Conservation (phyloP, 1,284 basidiomycete species). For the Ustilago curta region DNA sequence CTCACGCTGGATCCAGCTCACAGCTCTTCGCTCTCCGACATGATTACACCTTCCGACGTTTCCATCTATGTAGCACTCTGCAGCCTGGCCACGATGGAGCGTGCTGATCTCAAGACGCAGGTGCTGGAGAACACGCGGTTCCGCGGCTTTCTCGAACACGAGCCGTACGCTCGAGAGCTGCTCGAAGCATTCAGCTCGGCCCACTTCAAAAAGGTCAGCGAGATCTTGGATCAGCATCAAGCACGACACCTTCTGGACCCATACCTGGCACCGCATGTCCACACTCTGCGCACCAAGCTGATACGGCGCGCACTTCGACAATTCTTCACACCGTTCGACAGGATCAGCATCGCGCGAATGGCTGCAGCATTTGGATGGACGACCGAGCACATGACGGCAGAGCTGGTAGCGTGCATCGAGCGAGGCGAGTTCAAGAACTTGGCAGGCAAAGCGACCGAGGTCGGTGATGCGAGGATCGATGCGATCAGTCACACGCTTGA, state of each 20-base stretch:
- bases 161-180: slow-evolving; percentile 84
- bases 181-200: slow-evolving; percentile 83
- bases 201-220: slow-evolving; percentile 82
- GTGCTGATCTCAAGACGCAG: slow-evolving; percentile 77
- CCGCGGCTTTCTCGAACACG: slow-evolving; percentile 82
- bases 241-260: slow-evolving; percentile 81
- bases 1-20: slow-evolving; percentile 74
- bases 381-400: slow-evolving; percentile 76
- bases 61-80: slow-evolving; percentile 85
- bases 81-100: slow-evolving; percentile 79
- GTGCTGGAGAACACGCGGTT: slow-evolving; percentile 80
- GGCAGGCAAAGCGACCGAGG: slow-evolving; percentile 80
- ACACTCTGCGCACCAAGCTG: slow-evolving; percentile 68
- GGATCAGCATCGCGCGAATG: slow-evolving; percentile 83
- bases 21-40: slow-evolving; percentile 70
- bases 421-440: slow-evolving; percentile 80
- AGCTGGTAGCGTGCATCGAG: slow-evolving; percentile 80
- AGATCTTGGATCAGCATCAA: slow-evolving; percentile 76
- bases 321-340: slow-evolving; percentile 85
- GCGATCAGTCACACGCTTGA: slow-evolving; percentile 75
- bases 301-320: slow-evolving; percentile 69
- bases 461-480: slow-evolving; percentile 80
- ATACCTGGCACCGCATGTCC: slow-evolving; percentile 75
- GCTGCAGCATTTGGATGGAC: slow-evolving; percentile 84
- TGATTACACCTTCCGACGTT: slow-evolving; percentile 81